Conservation (phyloP, 2,329 filamentous ascomycete species). For the Ambrosiella cleistominuta region DNA sequence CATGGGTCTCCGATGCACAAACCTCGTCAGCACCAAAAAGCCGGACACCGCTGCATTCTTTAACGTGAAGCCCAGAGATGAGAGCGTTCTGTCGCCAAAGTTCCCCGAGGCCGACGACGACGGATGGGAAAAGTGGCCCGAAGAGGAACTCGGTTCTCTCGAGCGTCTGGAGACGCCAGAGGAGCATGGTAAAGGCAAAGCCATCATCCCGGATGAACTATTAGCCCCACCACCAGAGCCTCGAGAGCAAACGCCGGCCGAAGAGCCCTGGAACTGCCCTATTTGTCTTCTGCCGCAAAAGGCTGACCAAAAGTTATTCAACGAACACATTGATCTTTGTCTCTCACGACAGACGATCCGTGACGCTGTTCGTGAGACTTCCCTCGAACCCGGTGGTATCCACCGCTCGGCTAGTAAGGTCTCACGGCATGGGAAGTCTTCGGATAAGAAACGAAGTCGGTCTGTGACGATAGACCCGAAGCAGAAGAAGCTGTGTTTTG, state of each 20-base stretch:
- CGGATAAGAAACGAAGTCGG: slow-evolving; percentile 15
- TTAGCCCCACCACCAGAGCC: no score
- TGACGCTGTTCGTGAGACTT: slow-evolving; percentile 49
- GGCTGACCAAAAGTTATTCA: slow-evolving; percentile 62
- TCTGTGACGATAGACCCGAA: slow-evolving; percentile 23
- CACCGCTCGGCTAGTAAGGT: slow-evolving; percentile 13
- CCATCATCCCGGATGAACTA: no score
- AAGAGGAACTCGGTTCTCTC: slow-evolving; percentile 35
- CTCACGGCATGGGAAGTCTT: background rate
- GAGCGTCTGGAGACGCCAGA: slow-evolving; percentile 4
- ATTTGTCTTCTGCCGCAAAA: slow-evolving; percentile 64
- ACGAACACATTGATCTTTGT: slow-evolving; percentile 83
- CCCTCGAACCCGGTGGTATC: slow-evolving; percentile 17
- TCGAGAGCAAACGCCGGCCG: background rate
- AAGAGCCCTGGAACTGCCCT: slow-evolving; percentile 64
- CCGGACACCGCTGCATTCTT: slow-evolving; percentile 65
- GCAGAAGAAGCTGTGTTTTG: slow-evolving; percentile 37
- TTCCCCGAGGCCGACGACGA: slow-evolving; percentile 18
- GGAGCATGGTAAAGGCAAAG: background rate
- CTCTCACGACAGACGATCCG: slow-evolving; percentile 73
- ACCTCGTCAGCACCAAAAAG: slow-evolving; percentile 74
- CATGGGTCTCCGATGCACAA: slow-evolving; percentile 77
- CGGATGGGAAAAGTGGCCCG: slow-evolving; percentile 51
- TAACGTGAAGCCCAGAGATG: slow-evolving; percentile 30
- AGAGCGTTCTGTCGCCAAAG: background rate